Evolutionary conservation across 1,284 basidiomycete species (phyloP), one percentile per base, ranked within the genome.

Genomic region (Chiua sp.): DNA sequence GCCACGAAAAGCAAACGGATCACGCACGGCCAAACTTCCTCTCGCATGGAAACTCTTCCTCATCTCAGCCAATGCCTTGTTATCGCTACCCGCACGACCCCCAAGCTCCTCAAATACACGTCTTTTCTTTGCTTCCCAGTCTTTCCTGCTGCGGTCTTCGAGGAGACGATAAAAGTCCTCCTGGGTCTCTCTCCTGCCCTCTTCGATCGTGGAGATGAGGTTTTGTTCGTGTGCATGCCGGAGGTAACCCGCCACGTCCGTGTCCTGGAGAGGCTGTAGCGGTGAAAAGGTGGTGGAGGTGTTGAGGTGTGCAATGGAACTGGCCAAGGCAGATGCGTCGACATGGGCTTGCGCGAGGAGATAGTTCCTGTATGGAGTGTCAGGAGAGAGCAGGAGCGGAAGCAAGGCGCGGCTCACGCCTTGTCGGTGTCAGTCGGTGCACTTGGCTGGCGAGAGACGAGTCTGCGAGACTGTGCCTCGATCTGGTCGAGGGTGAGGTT

Each of bases 201-300:
- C 93, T 73, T 98, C 95, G 60, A 98, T 96, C 3, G 94, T 93
- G 6, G 93, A 92, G 62, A 98, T 93, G 59, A 98, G 87, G 64
- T 93, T 94, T 74, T 97, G 95, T 75, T 98, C 95, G 70, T 97
- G 94, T 8, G 93, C 91, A 75, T 96, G 92, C 23, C 93, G 90
- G 35, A 97, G 84, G 74, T 92, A 96, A 37, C 93, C 92, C 39
- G 90, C 86, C 50, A 97, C 90, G 72, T 97, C 94, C 0, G 93
- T 96, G 77, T 97, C 94, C 73, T 92, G 91, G 30, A 97, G 83
- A 10, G 94, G 91, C 69, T 95, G 92, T 16, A 96, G 79, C 0
- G 94, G 93, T 39, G 93, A 88, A 73, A 97, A 97, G 1, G 93
- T 94, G n/a, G 89, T 82, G 0, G 90, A 81, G 0, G 93, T 88